Evolutionary conservation across 2,329 filamentous ascomycete genomes (phyloP).

Genomic region (Botryotinia calthae): DNA sequence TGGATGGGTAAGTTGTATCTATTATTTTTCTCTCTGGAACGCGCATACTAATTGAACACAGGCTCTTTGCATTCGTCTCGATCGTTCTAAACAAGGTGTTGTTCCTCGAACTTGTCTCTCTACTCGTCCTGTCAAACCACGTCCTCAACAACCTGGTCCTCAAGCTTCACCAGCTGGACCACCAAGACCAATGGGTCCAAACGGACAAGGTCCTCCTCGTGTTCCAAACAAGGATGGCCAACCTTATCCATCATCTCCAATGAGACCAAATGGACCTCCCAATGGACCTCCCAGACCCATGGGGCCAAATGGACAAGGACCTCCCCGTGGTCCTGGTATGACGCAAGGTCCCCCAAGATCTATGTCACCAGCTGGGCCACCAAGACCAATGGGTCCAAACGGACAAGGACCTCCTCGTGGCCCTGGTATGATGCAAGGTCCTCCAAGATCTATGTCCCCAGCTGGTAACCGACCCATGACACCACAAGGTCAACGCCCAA

Average conservation of each 20-base stretch:
- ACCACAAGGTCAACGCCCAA: constrained; percentile 16
- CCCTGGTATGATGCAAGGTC: constrained; percentile 24
- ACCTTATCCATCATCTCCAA: constrained; percentile 15
- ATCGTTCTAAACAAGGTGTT: constrained; percentile 89
- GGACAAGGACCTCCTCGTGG: constrained; percentile 24
- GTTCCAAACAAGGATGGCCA: background rate
- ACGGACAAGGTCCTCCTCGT: constrained; percentile 24
- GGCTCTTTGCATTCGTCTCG: constrained; percentile 88
- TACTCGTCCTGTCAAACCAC: constrained; percentile 71
- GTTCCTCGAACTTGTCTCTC: constrained; percentile 92
- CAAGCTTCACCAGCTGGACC: constrained; percentile 30
- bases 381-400: constrained; percentile 24
- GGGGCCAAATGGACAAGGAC: constrained; percentile 25
- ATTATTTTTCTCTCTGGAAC: background rate
- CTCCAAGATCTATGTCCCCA: constrained; percentile 22
- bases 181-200: constrained; percentile 24
- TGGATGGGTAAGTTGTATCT: constrained; percentile 72
- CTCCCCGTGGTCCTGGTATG: constrained; percentile 15
- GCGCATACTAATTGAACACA: constrained; percentile 43
- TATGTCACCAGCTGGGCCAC: constrained; percentile 22
- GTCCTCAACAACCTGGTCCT: constrained; percentile 36
- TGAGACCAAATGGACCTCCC: constrained; percentile 26
- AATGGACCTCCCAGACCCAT: constrained; percentile 27
- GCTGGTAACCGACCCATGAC: constrained; percentile 21
- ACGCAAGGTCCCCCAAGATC: constrained; percentile 25